Base-by-base conservation (phyloP, 1,284 basidiomycete species). In the Sporisorium reilianum region DNA sequence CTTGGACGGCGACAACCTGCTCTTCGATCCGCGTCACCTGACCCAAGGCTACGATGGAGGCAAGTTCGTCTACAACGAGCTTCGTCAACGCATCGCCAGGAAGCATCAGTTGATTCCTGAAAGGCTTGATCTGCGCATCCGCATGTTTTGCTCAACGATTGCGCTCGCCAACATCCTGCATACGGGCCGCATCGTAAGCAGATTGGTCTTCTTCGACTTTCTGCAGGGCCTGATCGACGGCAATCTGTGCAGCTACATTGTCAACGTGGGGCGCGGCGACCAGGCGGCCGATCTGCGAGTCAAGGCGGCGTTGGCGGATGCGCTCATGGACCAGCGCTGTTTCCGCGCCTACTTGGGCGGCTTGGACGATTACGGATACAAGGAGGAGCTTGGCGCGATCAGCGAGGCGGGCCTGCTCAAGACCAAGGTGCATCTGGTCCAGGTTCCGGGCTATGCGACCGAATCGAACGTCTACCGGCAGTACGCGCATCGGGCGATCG, bases 251-350 rank as follows among this genome's bases (percentile, higher is more conserved):
- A 75, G 66, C 55, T 75, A 75, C 40, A 28, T 64, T 8, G 61
- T 75, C 48, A 61, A 71, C 16, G 60, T 68, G 18, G 60, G 73
- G 1, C 53, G 50, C 18, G 73, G 30, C 1, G 26, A 32, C 10
- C 73, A 75, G 36, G 73, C 73, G 7, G 73, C 73, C 16, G 73
- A 75, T 36, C 14, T 57, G 22, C 55, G 73, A 6, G 73, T 71
- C 48, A 71, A 67, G 34, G 64, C 63, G 18, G 72, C 72, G 7
- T 36, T 75, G 34, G 72, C 64, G 2, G 72, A 75, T 42, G 66
- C 64, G 18, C 10, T 75, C 7, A 56, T n/a, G 10, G 73, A 75
- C n/a, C 57, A 57, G 12, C 41, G 50, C 32, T 75, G 73, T 36
- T 71, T 51, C 34, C 53, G 55, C 2, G 73, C 54, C 20, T 75